Evolutionary conservation across 495 filamentous ascomycete species (phyloP).

Genomic region (Penicillium roqueforti): DNA sequence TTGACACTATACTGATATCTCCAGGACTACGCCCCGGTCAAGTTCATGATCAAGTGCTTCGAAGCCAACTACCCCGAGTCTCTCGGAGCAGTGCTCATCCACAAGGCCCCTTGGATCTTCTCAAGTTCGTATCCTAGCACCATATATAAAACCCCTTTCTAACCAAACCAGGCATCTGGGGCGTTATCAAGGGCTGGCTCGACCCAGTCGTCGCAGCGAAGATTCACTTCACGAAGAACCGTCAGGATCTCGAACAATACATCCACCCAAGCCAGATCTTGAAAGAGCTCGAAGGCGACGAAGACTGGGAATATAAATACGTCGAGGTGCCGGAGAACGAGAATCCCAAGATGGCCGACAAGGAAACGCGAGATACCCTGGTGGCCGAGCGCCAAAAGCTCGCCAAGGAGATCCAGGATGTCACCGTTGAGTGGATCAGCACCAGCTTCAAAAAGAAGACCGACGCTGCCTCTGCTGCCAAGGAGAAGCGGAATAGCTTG

Average conservation of each 20-base stretch:
- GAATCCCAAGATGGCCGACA: conserved; percentile 67
- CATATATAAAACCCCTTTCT: background rate
- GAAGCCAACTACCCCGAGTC: conserved; percentile 98
- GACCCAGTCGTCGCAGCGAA: conserved; percentile 95
- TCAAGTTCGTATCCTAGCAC: conserved; percentile 54
- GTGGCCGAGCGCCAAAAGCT: conserved; percentile 54
- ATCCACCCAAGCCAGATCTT: conserved; percentile 67
- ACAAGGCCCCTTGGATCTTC: conserved; percentile 97
- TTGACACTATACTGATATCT: conserved; percentile 10
- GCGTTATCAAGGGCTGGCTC: conserved; percentile 90
- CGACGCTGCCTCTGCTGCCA: conserved; percentile 43
- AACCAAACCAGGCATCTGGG: conserved; percentile 63
- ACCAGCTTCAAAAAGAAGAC: conserved; percentile 45
- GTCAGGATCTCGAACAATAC: conserved; percentile 73
- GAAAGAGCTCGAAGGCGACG: conserved; percentile 74
- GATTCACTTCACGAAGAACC: conserved; percentile 87
- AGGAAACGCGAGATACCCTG: conserved; percentile 56
- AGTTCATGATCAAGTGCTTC: conserved; percentile 99
- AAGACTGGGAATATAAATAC: conserved; percentile 78
- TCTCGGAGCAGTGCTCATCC: conserved; percentile 87
- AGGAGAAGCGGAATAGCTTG: conserved; percentile 55
- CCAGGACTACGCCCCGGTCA: conserved; percentile 91
- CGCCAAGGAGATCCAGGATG: conserved; percentile 64
- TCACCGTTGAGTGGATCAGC: conserved; percentile 66
- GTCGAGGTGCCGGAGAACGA: conserved; percentile 67